Base-by-base conservation (phyloP, 2,329 filamentous ascomycete genomes). In the Berkeleyomyces rouxiae region DNA sequence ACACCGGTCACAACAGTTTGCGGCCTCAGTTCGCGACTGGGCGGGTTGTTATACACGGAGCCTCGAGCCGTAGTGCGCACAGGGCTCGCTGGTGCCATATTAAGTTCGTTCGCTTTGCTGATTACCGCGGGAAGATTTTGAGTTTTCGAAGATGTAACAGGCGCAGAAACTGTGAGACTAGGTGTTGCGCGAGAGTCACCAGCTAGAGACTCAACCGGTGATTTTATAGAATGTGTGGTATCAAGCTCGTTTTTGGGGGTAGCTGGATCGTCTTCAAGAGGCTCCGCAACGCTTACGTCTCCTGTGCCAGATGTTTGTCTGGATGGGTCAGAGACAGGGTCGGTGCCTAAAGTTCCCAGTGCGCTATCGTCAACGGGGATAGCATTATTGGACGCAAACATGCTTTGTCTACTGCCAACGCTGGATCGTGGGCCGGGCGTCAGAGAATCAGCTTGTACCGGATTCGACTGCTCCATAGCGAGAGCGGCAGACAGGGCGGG, bases 51-150 rank as follows among this genome's bases (percentile, higher is more conserved):
- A 57, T 79, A 77, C 10, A 84, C 74, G 11, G 75, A 81, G 64
- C 79, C 78, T 66, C 84, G 81, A 3, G 80, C 80, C 46, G 82
- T 80, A 4, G 80, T 82, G 67, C 74, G 82, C 11, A 62, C 74
- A 4, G 79, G 77, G 65, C 76, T 85, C 5, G 81, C 74, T 70
- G 82, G 81, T 13, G 80, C 77, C 11, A 76, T 79, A 59, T 79
- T 78, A 33, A 78, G 77, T 57, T 84, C 82, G 61, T 74, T 7
- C 74, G 74, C 65, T 74, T 78, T 78, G 67, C 81, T 77, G 62
- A 82, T 81, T 3, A 82, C 76, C 2, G 77, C 75, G 1, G 82
- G 74, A 65, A 76, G 72, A 70, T 77, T 71, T 66, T 74, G 69
- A 44, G 72, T 67, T 6, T 77, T 75, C 37, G 73, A 71, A 2